phyloP scores from a whole-genome alignment of 2,329 filamentous ascomycete genomes.

The Monosporascus ibericus region DNA sequence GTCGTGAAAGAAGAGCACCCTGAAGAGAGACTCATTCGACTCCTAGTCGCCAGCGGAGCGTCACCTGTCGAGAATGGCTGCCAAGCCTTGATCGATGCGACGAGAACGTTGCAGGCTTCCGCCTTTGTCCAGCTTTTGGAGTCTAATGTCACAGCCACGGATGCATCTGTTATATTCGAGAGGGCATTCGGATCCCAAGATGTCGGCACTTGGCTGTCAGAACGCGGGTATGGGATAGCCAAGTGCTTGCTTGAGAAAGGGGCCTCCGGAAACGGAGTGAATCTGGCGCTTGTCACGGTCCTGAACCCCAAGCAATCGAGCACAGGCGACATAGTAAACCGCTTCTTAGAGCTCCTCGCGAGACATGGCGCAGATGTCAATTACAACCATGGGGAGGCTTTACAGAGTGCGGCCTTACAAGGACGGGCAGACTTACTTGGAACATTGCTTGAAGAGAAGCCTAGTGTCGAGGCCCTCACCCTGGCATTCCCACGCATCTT shows the following conservation, averaged over 20 bases:
- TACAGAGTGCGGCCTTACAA: slow-evolving; percentile 47
- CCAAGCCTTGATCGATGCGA: slow-evolving; percentile 45
- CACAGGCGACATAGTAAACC: slow-evolving; percentile 32
- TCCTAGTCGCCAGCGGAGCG: slow-evolving; percentile 45
- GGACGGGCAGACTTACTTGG: slow-evolving; percentile 44
- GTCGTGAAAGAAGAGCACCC: slow-evolving; percentile 48
- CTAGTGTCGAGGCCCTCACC: slow-evolving; percentile 43
- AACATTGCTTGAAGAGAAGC: slow-evolving; percentile 43
- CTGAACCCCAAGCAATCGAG: slow-evolving; percentile 37
- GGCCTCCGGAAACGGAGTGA: slow-evolving; percentile 40
- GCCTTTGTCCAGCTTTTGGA: slow-evolving; percentile 38
- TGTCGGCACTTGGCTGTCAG: slow-evolving; percentile 39
- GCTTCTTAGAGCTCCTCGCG: slow-evolving; percentile 39
- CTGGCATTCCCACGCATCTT: slow-evolving; percentile 53
- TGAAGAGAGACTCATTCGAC: slow-evolving; percentile 39
- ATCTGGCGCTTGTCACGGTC: slow-evolving; percentile 36
- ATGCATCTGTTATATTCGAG: slow-evolving; percentile 39
- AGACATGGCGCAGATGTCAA: slow-evolving; percentile 41
- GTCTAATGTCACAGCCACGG: slow-evolving; percentile 32
- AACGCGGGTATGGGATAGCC: slow-evolving; percentile 40
- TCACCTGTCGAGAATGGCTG: slow-evolving; percentile 46
- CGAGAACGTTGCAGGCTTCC: slow-evolving; percentile 30
- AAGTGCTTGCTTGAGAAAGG: slow-evolving; percentile 44
- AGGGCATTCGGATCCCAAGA: slow-evolving; percentile 37
- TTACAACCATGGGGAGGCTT: slow-evolving; percentile 45